A percentile compares a stretch with the other conserved stretches of the same genome.
Evolutionary conservation across 345 rosid genomes (phyloP).

Genomic region (Eucalyptus sp.): DNA sequence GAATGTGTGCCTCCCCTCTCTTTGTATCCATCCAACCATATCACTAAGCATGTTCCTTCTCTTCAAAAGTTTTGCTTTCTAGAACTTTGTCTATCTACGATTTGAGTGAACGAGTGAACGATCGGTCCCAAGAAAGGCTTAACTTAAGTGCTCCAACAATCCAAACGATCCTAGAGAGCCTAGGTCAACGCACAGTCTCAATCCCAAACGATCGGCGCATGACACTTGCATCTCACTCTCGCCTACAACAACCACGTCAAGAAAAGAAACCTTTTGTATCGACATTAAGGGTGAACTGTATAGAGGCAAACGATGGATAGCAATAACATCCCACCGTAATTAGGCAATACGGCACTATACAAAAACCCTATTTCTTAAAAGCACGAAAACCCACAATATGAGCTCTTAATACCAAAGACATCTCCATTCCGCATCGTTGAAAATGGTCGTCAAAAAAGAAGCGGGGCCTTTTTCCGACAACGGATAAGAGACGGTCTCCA

Average conservation of each 20-base stretch:
- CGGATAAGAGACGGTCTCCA: no score
- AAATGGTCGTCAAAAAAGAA: no score
- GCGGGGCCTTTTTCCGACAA: no score
- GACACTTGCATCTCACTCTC: neutral
- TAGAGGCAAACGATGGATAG: fast-evolving
- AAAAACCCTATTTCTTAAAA: no score
- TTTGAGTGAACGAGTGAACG: fast-evolving
- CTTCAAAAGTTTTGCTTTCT: neutral
- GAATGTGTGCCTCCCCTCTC: fast-evolving
- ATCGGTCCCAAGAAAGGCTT: fast-evolving
- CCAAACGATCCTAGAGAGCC: no score
- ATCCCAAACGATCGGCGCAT: fast-evolving
- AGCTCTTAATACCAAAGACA: neutral
- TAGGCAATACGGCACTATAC: neutral
- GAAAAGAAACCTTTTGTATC: no score
- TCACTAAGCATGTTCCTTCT: fast-evolving
- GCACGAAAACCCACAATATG: neutral
- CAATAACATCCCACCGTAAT: neutral
- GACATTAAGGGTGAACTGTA: no score
- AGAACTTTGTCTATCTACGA: fast-evolving
- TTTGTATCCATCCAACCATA: fast-evolving
- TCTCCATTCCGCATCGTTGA: no score
- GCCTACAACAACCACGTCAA: neutral
- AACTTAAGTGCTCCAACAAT: no score
- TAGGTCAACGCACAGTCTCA: fast-evolving